phyloP scores from a whole-genome alignment of 352 stramenopile genomes.

The Phytophthora rubi region DNA sequence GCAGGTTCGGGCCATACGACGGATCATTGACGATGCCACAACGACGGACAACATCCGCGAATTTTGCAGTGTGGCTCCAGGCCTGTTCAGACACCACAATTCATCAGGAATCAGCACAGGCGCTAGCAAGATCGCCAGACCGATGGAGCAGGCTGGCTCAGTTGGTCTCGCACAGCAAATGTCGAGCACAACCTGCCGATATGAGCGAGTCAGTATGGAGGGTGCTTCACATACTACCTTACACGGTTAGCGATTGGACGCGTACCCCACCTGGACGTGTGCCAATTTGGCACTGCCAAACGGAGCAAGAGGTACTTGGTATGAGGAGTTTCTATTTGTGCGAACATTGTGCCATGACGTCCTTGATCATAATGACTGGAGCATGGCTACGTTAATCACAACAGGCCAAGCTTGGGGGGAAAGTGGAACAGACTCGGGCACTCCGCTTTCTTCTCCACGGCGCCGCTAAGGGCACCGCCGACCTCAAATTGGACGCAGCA shows the following conservation, averaged over 20 bases:
- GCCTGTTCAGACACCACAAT: background rate
- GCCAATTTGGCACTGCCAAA: too few relatives aligned
- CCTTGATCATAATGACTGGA: constrained; percentile 2
- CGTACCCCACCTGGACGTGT: background rate
- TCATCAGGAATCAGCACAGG: background rate
- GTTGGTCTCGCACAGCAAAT: background rate
- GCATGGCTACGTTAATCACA: background rate
- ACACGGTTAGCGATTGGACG: background rate
- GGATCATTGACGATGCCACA: background rate
- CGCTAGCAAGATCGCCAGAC: background rate
- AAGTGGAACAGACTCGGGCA: background rate
- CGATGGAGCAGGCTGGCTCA: background rate
- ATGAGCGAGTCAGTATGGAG: background rate
- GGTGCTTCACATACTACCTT: constrained; percentile 1
- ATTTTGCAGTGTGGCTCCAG: background rate
- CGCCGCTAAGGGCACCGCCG: constrained; percentile 5
- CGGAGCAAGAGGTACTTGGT: constrained; percentile 2
- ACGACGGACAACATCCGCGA: background rate
- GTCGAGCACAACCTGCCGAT: background rate
- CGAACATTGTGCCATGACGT: background rate
- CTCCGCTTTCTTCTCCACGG: too few relatives aligned
- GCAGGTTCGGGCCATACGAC: background rate
- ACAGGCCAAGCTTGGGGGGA: background rate
- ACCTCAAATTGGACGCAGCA: background rate
- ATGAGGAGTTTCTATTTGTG: background rate